These are phyloP conservation scores for Passalora sequoiae DNA, from an alignment of 2,329 filamentous ascomycete genomes.

Conservation along the genomic window DNA sequence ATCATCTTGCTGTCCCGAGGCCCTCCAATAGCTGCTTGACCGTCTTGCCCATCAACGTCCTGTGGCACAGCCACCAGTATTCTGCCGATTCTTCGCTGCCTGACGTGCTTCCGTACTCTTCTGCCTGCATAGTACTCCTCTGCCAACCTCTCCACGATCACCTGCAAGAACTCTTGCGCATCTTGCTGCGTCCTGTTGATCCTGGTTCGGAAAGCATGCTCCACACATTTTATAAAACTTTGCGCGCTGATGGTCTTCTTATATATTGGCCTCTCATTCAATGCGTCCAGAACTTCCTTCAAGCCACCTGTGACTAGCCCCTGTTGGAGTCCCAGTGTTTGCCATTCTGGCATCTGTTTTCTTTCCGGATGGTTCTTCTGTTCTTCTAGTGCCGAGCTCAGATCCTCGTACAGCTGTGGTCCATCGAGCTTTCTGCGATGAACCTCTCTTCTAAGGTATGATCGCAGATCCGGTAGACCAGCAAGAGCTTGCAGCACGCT, in stretches of 20 bases:
- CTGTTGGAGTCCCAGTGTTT: constrained; percentile 61
- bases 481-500: constrained; percentile 90
- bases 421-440: constrained; percentile 79
- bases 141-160: constrained; percentile 83
- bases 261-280: constrained; percentile 91
- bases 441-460: constrained; percentile 88
- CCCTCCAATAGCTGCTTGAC: not conserved
- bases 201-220: constrained; percentile 78
- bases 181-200: constrained; percentile 96
- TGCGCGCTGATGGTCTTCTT: constrained; percentile 87
- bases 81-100: constrained; percentile 11
- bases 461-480: constrained; percentile 77
- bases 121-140: constrained; percentile 89
- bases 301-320: constrained; percentile 80
- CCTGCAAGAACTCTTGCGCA: constrained; percentile 93
- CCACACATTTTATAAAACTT: constrained; percentile 76
- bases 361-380: constrained; percentile 51
- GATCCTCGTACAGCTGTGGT: constrained; percentile 66
- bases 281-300: constrained; percentile 84
- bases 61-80: not conserved
- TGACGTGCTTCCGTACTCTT: constrained; percentile 61
- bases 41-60: constrained; percentile 6
- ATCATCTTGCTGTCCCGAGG: constrained; percentile 19
- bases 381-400: constrained; percentile 46
- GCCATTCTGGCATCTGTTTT: constrained; percentile 40